A percentile compares a stretch with the other conserved stretches of the same genome.
phyloP scores from a whole-genome alignment of 192 early-diverging fungal species.

The Backusella westeae region DNA sequence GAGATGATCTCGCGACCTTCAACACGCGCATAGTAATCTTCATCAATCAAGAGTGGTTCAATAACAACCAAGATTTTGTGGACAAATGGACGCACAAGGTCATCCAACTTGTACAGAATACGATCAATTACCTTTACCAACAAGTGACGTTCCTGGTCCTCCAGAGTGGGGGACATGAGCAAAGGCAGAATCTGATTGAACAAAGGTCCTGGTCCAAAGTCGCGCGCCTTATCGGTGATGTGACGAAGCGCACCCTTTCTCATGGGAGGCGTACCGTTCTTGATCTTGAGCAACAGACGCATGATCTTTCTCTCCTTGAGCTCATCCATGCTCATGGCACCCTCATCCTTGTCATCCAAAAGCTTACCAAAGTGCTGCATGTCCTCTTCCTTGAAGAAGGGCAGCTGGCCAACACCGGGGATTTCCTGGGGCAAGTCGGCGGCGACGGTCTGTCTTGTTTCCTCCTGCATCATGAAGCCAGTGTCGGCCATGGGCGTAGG shows the following conservation, averaged over 20 bases:
- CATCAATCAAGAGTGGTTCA: constrained; percentile 95
- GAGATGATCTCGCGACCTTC: constrained; percentile 98
- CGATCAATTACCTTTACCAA: constrained; percentile 98
- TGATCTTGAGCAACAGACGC: constrained; percentile 94
- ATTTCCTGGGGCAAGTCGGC: constrained; percentile 82
- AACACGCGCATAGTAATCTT: constrained; percentile 95
- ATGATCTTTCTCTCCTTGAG: constrained; percentile 95
- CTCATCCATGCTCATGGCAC: constrained; percentile 79
- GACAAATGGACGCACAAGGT: constrained; percentile 92
- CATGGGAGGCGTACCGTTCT: constrained; percentile 95
- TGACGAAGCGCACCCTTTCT: constrained; percentile 92
- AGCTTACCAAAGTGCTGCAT: constrained; percentile 96
- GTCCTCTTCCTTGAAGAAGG: constrained; percentile 96
- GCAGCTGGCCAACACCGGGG: constrained; percentile 82
- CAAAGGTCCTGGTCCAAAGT: constrained; percentile 90
- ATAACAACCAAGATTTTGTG: constrained; percentile 99
- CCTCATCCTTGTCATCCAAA: constrained; percentile 82
- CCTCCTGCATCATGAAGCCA: constrained; percentile 90
- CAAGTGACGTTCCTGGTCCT: constrained; percentile 98
- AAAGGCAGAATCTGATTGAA: constrained; percentile 97
- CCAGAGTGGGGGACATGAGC: constrained; percentile 94
- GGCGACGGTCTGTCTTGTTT: constrained; percentile 47
- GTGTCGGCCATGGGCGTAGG: constrained; percentile 80
- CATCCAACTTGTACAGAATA: constrained; percentile 93
- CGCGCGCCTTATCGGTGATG: constrained; percentile 94